Percentiles rank a stretch among this genome's conserved stretches.
Conservation (phyloP, 2,329 filamentous ascomycete species). For the Aspergillus aculeatinus region DNA sequence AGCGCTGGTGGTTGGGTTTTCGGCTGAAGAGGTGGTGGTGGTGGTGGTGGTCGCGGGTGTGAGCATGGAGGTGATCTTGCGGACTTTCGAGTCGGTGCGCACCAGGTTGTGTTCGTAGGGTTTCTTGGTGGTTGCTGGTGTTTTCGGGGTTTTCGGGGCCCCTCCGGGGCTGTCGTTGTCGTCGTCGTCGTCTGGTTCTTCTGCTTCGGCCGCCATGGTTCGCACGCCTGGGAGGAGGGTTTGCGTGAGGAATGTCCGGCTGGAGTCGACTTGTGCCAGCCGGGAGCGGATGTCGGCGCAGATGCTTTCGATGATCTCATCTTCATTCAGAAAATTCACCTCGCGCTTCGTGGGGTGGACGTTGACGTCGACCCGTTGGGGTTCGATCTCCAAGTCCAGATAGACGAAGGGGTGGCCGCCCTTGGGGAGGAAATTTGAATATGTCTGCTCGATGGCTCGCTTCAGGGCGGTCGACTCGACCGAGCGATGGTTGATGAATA, state of each 20-base stretch:
- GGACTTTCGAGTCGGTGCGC: slow-evolving; percentile 80
- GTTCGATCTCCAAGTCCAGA: slow-evolving; percentile 87
- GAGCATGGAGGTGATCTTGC: slow-evolving; percentile 97
- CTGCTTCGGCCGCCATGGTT: slow-evolving; percentile 43
- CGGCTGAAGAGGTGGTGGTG: slow-evolving; percentile 15
- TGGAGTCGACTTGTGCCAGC: slow-evolving; percentile 85
- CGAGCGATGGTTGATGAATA: slow-evolving; percentile 95
- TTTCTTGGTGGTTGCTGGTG: slow-evolving; percentile 46
- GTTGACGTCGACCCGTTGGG: slow-evolving; percentile 90
- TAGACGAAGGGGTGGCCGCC: slow-evolving; percentile 93
- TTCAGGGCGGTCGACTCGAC: slow-evolving; percentile 88
- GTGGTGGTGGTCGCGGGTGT: slow-evolving; percentile 49
- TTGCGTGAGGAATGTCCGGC: slow-evolving; percentile 91
- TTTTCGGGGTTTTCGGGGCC: slow-evolving; percentile 34
- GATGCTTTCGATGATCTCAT: slow-evolving; percentile 86
- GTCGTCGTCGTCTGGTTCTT: slow-evolving; percentile 27
- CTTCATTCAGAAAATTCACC: slow-evolving; percentile 95
- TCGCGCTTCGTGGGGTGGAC: slow-evolving; percentile 96
- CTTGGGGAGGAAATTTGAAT: slow-evolving; percentile 83
- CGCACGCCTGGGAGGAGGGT: slow-evolving; percentile 71
- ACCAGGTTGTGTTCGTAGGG: slow-evolving; percentile 85
- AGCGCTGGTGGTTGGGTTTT: slow-evolving; percentile 33
- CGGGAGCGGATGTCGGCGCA: slow-evolving; percentile 76
- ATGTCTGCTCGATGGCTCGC: slow-evolving; percentile 87
- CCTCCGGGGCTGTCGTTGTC: slow-evolving; percentile 32